Conservation (phyloP, 2,329 filamentous ascomycete genomes). For the Penicillium sp. region DNA sequence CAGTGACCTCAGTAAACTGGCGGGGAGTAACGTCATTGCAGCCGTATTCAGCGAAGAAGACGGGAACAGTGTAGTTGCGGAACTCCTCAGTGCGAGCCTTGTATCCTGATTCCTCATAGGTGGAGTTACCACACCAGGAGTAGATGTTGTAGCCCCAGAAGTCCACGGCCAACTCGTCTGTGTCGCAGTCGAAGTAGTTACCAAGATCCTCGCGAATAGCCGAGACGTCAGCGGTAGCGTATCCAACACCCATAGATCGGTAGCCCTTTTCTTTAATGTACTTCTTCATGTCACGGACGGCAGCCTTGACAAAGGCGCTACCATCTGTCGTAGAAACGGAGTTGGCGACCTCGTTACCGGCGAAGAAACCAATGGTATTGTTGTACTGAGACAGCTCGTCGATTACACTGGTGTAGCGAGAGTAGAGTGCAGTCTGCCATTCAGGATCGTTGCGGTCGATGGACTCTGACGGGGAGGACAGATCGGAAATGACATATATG, state of each 20-base stretch:
- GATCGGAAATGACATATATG: slow-evolving; percentile 90
- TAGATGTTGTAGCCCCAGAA: slow-evolving; percentile 99
- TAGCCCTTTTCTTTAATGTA: slow-evolving; percentile 55
- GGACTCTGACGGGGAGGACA: slow-evolving; percentile 73
- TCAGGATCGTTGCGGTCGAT: slow-evolving; percentile 76
- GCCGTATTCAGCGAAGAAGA: slow-evolving; percentile 96
- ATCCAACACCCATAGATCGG: slow-evolving; percentile 80
- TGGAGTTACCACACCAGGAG: slow-evolving; percentile 89
- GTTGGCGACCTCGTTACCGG: neutral
- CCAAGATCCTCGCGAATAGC: slow-evolving; percentile 78
- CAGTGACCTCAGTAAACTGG: slow-evolving; percentile 76
- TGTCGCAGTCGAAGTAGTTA: slow-evolving; percentile 88
- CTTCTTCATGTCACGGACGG: neutral
- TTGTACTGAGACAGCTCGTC: slow-evolving; percentile 75
- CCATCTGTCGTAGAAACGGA: neutral
- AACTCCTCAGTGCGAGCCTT: slow-evolving; percentile 79
- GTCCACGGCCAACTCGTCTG: slow-evolving; percentile 66
- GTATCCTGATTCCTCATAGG: slow-evolving; percentile 73
- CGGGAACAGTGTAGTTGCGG: slow-evolving; percentile 78
- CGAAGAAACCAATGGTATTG: slow-evolving; percentile 78
- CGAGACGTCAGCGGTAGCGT: slow-evolving; percentile 87
- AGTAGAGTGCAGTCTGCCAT: slow-evolving; percentile 74
- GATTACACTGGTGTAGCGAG: slow-evolving; percentile 76
- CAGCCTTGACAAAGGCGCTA: neutral
- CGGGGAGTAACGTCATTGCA: slow-evolving; percentile 74